phyloP scores from a whole-genome alignment of 1,139 yeast species.

The Debaryomyces psychrophilus region DNA sequence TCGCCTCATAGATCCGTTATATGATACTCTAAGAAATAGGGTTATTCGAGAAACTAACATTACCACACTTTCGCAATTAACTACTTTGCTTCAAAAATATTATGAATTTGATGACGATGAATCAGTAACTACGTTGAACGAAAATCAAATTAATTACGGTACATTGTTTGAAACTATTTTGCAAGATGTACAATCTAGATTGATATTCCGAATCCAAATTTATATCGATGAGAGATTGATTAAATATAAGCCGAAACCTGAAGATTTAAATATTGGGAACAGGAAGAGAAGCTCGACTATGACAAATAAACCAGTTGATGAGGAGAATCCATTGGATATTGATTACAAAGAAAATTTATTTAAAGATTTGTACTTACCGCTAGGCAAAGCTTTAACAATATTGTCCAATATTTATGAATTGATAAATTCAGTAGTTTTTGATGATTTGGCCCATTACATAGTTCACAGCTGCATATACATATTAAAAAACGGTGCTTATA shows the following conservation, averaged over 20 bases:
- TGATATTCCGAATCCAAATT: constrained; percentile 76
- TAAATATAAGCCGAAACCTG: constrained; percentile 65
- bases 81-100: constrained; percentile 68
- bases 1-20: constrained; percentile 71
- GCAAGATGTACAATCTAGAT: constrained; percentile 75
- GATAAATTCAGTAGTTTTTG: constrained; percentile 75
- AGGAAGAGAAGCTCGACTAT: constrained; percentile 36
- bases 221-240: constrained; percentile 70
- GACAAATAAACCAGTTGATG: constrained; percentile 6
- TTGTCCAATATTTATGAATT: constrained; percentile 80
- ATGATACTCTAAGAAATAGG: constrained; percentile 66
- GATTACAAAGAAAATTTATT: constrained; percentile 46
- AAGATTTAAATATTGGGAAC: constrained; percentile 63
- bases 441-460: constrained; percentile 85
- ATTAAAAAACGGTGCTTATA: constrained; percentile 56
- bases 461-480: constrained; percentile 74
- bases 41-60: constrained; percentile 73
- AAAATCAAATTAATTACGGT: constrained; percentile 35
- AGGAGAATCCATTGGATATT: constrained; percentile 27
- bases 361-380: constrained; percentile 70
- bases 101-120: constrained; percentile 63
- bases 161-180: constrained; percentile 69
- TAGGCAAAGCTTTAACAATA: constrained; percentile 69
- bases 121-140: constrained; percentile 21
- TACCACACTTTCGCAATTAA: constrained; percentile 69